These are phyloP conservation scores for Microcyclospora tardicrescens DNA, from an alignment of 2,329 filamentous ascomycete species.

Conservation along the genomic window DNA sequence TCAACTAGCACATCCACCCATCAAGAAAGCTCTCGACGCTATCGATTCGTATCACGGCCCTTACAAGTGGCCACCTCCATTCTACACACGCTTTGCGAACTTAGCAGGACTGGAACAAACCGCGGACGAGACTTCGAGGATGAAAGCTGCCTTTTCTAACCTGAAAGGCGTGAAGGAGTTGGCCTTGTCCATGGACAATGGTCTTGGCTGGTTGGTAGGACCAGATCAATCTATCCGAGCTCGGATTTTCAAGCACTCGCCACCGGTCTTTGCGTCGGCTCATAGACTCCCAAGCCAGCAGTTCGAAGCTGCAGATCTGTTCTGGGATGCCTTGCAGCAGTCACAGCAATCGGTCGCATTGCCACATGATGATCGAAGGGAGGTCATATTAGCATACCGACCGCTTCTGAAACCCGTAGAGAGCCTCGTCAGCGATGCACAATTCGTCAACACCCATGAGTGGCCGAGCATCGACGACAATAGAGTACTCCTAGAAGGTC, in stretches of 20 bases:
- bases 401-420: slow-evolving; percentile 2
- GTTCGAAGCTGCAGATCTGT: slow-evolving; percentile 10
- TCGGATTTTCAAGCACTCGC: slow-evolving; percentile 31
- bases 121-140: slow-evolving; percentile 49
- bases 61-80: slow-evolving; percentile 50
- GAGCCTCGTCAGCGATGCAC: too few relatives aligned
- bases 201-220: slow-evolving; percentile 53
- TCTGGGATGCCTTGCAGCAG: slow-evolving; percentile 16
- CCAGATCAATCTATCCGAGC: slow-evolving; percentile 43
- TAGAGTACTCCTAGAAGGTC: too few relatives aligned
- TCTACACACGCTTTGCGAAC: slow-evolving; percentile 47
- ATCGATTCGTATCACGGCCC: slow-evolving; percentile 49
- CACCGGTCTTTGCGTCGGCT: slow-evolving; percentile 33
- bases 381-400: slow-evolving; percentile 10
- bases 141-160: slow-evolving; percentile 48
- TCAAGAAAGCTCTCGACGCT: slow-evolving; percentile 43
- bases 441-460: too few relatives aligned
- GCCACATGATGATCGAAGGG: slow-evolving; percentile 4
- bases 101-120: slow-evolving; percentile 49
- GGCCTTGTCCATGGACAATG: slow-evolving; percentile 54
- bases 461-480: too few relatives aligned
- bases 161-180: slow-evolving; percentile 46
- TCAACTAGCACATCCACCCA: slow-evolving; percentile 36
- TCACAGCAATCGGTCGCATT: slow-evolving; percentile 6
- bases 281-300: slow-evolving; percentile 7